Evolutionary conservation across 2,329 filamentous ascomycete species (phyloP).

Genomic region (Exophiala xenobiotica): DNA sequence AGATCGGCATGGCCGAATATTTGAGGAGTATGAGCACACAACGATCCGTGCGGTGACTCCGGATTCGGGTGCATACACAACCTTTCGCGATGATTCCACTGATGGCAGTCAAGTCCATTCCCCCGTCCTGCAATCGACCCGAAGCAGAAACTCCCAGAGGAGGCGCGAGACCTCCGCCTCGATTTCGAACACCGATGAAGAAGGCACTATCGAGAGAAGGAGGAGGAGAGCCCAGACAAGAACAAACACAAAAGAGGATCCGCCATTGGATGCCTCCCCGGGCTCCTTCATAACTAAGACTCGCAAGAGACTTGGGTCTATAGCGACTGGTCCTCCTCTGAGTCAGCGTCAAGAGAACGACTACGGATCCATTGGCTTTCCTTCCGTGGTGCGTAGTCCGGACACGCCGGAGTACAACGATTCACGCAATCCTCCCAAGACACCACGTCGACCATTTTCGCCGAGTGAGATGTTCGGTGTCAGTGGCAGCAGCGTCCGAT

Average conservation of each 20-base stretch:
- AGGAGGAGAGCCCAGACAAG: constrained; percentile 23
- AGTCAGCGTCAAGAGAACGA: constrained; percentile 41
- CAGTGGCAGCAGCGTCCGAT: constrained; percentile 25
- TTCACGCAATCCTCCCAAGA: constrained; percentile 34
- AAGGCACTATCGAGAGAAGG: constrained; percentile 38
- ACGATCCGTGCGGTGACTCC: constrained; percentile 49
- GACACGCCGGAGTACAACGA: constrained; percentile 33
- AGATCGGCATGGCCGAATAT: constrained; percentile 28
- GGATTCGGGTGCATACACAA: constrained; percentile 38
- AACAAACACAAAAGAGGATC: constrained; percentile 20
- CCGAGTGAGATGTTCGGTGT: constrained; percentile 24
- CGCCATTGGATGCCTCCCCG: constrained; percentile 24
- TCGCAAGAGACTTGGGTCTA: constrained; percentile 29
- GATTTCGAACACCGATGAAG: constrained; percentile 29
- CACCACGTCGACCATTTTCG: constrained; percentile 27
- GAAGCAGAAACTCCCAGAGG: constrained; percentile 16
- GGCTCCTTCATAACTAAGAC: constrained; percentile 30
- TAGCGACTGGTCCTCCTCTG: constrained; percentile 32
- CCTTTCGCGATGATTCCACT: constrained; percentile 31
- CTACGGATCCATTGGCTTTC: constrained; percentile 47
- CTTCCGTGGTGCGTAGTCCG: constrained; percentile 45
- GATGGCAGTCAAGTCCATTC: constrained; percentile 20
- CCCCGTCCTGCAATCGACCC: constrained; percentile 25
- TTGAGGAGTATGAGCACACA: constrained; percentile 44
- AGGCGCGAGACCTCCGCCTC: constrained; percentile 26